phyloP scores from a whole-genome alignment of 768 basidiomycete species.

The Auriscalpium vulgare region DNA sequence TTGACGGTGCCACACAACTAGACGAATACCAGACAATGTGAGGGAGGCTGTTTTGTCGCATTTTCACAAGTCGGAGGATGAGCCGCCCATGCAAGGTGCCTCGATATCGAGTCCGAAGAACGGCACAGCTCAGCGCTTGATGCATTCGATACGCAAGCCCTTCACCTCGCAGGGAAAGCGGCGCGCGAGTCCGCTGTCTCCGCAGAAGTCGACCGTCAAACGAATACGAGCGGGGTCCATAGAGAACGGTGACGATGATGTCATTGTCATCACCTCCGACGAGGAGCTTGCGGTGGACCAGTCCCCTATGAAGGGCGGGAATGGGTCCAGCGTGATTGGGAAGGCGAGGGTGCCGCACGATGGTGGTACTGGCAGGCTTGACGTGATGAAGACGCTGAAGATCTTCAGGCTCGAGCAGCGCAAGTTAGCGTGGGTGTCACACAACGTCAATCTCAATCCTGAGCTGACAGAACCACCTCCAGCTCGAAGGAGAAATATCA shows the following conservation, averaged over 20 bases:
- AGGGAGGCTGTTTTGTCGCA: not conserved
- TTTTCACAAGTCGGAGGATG: conserved; percentile 1
- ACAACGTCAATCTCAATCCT: conserved; percentile 6
- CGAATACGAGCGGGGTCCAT: conserved; percentile 2
- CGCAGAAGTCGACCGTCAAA: conserved; percentile 6
- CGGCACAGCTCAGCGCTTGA: not conserved
- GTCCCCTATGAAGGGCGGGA: conserved; percentile 8
- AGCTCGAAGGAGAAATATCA: conserved; percentile 63
- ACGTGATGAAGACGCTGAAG: conserved; percentile 31
- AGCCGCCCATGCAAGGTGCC: not conserved
- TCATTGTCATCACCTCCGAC: conserved; percentile 22
- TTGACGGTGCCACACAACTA: not conserved
- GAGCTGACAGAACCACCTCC: not conserved
- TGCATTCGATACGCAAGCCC: conserved; percentile 1
- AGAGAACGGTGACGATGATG: conserved; percentile 6
- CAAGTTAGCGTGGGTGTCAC: conserved; percentile 33
- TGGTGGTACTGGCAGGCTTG: conserved; percentile 14
- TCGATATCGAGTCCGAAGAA: not conserved
- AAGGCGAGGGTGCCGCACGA: not conserved
- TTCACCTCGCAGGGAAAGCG: not conserved
- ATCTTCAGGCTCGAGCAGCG: conserved; percentile 41
- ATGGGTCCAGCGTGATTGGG: not conserved
- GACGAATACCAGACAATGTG: not conserved
- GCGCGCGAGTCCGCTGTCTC: not conserved
- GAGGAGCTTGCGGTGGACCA: conserved; percentile 14